Evolutionary conservation across 108 stramenopile species (phyloP), one percentile per base, ranked within the genome.

Genomic region (Pseudonitzschia pungens): DNA sequence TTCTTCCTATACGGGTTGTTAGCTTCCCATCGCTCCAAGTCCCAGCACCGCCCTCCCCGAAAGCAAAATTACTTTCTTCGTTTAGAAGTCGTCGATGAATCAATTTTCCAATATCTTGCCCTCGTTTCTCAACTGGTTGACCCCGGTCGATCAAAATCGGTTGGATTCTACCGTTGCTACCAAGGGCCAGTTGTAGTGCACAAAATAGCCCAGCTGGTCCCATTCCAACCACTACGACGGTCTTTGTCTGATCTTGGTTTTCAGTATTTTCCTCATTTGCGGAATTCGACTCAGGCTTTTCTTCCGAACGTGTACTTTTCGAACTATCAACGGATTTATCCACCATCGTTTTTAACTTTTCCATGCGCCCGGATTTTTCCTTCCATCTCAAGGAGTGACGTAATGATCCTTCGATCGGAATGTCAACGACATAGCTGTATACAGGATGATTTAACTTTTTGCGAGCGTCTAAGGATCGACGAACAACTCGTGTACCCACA

Each of bases 11-110:
- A 21, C 97, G 74, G 20, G 97, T 98, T 16, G 97, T 98, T 2
- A 98, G 87, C 58, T 98, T 98, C 18, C 97, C 97, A 77, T 98
- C 97, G 59, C 88, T 89, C 96, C 96, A 98, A 0, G 97, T 98
- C 21, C 97, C 97, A 41, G 97, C 97, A 40, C 97, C 97, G 45
- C 97, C 97, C 79, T 98, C 97, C 2, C 97, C 97, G 73, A 94
- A 98, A 43, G 88, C 86, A 80, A 97, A 92, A 71, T 98, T 98
- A 63, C 79, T 82, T 69, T 95, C 91, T 14, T 77, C 57, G 57
- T 78, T 70, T 32, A 73, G 36, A 28, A 64, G 16, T 1, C 81
- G 52, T 51, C 95, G 72, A 43, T 89, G 83, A 1, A 97, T 91
- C 27, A 98, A 73, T 28, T 89, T 91, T 21, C 96, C 96, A 74